Base-by-base conservation (phyloP, 345 rosid genomes). In the Corchorus capsularis region DNA sequence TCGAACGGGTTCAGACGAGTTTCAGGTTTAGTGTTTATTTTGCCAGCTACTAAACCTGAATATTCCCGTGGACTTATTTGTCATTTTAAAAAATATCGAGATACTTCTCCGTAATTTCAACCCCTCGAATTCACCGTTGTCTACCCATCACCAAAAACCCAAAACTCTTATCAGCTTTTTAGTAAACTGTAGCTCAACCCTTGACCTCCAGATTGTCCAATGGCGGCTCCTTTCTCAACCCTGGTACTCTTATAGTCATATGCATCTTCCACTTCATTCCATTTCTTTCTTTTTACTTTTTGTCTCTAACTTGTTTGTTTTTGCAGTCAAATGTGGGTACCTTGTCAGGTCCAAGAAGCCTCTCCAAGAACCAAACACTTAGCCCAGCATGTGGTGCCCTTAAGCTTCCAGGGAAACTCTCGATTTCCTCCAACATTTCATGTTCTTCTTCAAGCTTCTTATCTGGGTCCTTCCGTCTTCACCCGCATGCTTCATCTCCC, bases 261-360 rank as follows among this genome's bases (percentile, higher is more conserved):
- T 57, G 9, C 22, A 17, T 11, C 72, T 47, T 35, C 62, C 9
- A 50, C 64, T 68, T 54, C 7, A 52, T 20, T 52, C 52, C 8
- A 7, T 47, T 19, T 5, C 3, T 15, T 57, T 62, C 45, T 63
- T 3, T 13, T 16, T 59, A 46, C 1, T 43, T 55, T 10, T 17
- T 35, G 55, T 37, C 55, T 15, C 45, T 63, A 49, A 56, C 35
- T 22, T 39, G 6, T 46, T 56, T 52, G n/a, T 41, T 16, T 79
- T 68, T 59, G 77, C 89, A 92, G 98, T 77, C 89, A n/a, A 86
- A 85, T 78, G 87, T 86, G 16, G 84, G 89, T 74, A 76, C 89
- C 2, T 73, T 90, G 45, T 75, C 88, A 39, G 75, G 63, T 78
- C 81, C 89, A 43, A 82, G 80, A 75, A 82, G 78, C 69, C 12